phyloP scores from a whole-genome alignment of 495 filamentous ascomycete species.

The Neurospora sp. region DNA sequence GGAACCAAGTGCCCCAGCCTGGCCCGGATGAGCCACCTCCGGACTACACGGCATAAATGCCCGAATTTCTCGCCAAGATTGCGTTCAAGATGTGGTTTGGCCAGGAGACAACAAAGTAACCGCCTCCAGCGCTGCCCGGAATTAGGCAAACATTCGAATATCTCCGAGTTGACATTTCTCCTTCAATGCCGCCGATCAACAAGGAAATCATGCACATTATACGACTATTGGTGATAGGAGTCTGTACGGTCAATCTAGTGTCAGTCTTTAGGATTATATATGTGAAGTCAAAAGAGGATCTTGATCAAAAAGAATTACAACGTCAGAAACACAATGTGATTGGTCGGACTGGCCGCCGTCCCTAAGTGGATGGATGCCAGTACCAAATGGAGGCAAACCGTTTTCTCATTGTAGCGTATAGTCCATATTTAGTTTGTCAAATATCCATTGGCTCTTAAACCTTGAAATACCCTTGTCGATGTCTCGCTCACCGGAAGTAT shows the following conservation, averaged over 20 bases:
- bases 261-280: not conserved
- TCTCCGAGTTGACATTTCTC: not conserved
- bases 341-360: not conserved
- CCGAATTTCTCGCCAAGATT: not conserved
- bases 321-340: not conserved
- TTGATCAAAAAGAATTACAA: not conserved
- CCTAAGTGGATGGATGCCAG: not conserved
- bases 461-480: not conserved
- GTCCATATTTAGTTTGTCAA: not conserved
- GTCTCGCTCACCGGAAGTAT: not conserved
- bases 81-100: not conserved
- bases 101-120: not conserved
- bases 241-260: not conserved
- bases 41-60: constrained; percentile 48
- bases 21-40: constrained; percentile 76
- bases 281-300: not conserved
- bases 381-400: not conserved
- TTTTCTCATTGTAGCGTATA: not conserved
- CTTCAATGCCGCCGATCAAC: not conserved
- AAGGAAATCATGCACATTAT: not conserved
- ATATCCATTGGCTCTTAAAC: not conserved
- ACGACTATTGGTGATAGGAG: not conserved
- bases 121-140: not conserved
- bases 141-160: not conserved
- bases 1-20: constrained; percentile 24